Evolutionary conservation across 805 yeast species (phyloP).

Genomic region (Candida pseudoglaebosa): DNA sequence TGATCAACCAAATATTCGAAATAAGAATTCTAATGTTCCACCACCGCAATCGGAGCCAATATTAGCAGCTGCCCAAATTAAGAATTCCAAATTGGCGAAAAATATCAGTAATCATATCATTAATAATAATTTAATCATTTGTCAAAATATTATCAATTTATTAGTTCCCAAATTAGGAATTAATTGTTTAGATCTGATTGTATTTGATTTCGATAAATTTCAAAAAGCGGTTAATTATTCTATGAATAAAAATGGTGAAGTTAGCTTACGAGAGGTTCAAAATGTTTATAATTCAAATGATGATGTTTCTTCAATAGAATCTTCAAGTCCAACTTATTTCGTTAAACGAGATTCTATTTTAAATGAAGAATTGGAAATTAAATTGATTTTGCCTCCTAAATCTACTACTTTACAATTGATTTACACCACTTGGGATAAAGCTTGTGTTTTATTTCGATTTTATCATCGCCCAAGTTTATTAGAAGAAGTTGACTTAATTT

Average conservation of each 20-base stretch:
- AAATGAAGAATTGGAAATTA: conserved; percentile 42
- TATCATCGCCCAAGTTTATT: conserved; percentile 81
- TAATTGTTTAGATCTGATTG: conserved; percentile 28
- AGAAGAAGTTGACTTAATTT: conserved; percentile 68
- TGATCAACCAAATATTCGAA: conserved; percentile 67
- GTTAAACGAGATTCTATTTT: conserved; percentile 9
- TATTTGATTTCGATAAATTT: conserved; percentile 33
- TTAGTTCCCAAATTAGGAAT: conserved; percentile 33
- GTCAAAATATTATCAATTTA: conserved; percentile 32
- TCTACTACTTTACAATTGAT: conserved; percentile 68
- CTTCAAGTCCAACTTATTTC: not conserved
- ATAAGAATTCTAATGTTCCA: conserved; percentile 33
- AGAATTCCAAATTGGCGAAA: conserved; percentile 1
- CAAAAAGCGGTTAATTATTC: conserved; percentile 21
- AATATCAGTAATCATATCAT: conserved; percentile 7
- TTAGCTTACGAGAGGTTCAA: conserved; percentile 22
- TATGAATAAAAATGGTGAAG: conserved; percentile 15
- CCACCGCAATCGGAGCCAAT: conserved; percentile 4
- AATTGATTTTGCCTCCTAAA: conserved; percentile 70
- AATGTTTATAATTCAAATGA: conserved; percentile 22
- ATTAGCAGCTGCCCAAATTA: not conserved
- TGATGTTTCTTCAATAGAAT: conserved; percentile 4
- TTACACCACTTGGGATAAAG: conserved; percentile 76
- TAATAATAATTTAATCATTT: conserved; percentile 20
- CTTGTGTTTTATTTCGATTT: conserved; percentile 80